These are phyloP conservation scores for Talaromyces borbonicus DNA, from an alignment of 495 filamentous ascomycete genomes.

Conservation along the genomic window DNA sequence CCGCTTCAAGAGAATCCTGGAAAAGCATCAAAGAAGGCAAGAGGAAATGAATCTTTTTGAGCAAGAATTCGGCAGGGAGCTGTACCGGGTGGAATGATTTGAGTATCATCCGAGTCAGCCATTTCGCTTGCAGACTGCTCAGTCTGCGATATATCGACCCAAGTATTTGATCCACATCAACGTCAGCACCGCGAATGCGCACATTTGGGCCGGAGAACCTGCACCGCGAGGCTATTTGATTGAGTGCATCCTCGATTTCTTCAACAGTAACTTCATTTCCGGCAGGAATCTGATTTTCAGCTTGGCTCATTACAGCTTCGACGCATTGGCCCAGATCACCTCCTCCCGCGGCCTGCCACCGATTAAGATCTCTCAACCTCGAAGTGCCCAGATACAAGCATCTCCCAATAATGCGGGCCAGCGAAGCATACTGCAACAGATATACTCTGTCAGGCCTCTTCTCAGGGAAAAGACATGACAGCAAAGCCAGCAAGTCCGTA, in stretches of 20 bases:
- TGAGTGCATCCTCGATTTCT: slow-evolving; percentile 60
- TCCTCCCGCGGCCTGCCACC: slow-evolving; percentile 47
- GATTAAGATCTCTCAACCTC: slow-evolving; percentile 48
- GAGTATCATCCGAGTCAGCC: slow-evolving; percentile 75
- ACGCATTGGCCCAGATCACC: slow-evolving; percentile 64
- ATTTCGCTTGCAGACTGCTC: slow-evolving; percentile 69
- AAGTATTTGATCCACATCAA: slow-evolving; percentile 38
- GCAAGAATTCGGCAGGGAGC: slow-evolving; percentile 34
- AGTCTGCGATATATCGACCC: slow-evolving; percentile 49
- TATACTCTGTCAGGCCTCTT: slow-evolving; percentile 69
- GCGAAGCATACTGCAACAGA: slow-evolving; percentile 44
- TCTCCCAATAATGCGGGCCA: slow-evolving; percentile 55
- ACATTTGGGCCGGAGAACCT: slow-evolving; percentile 60
- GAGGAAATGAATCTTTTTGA: slow-evolving; percentile 44
- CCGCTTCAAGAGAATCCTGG: slow-evolving; percentile 49
- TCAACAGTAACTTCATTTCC: slow-evolving; percentile 52
- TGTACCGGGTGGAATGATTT: slow-evolving; percentile 61
- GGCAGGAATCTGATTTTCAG: slow-evolving; percentile 38
- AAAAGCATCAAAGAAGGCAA: slow-evolving; percentile 56
- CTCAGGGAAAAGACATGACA: slow-evolving; percentile 67
- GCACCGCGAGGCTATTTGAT: slow-evolving; percentile 52
- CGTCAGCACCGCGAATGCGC: slow-evolving; percentile 33
- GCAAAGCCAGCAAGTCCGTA: slow-evolving; percentile 47
- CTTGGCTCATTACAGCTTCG: slow-evolving; percentile 51
- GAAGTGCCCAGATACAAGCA: slow-evolving; percentile 50